These are phyloP conservation scores for Aleurites moluccanus DNA, from an alignment of 441 rosid species.

Conservation along the genomic window DNA sequence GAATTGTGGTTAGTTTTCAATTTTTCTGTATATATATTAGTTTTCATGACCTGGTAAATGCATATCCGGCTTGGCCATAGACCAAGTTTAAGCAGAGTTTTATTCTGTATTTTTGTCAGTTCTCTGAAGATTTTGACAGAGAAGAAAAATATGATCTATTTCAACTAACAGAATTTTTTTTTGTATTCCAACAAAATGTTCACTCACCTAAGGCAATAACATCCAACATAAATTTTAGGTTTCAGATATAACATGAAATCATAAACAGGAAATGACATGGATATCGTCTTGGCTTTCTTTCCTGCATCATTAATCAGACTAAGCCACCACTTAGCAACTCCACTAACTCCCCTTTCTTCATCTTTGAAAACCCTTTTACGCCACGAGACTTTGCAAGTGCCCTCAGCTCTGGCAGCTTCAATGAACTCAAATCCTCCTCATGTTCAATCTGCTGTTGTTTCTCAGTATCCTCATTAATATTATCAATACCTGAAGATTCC, in stretches of 20 bases:
- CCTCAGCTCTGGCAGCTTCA: conserved; percentile 65
- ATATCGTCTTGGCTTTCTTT: conserved; percentile 11
- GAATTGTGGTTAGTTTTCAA: too few relatives aligned
- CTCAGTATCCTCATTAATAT: conserved; percentile 33
- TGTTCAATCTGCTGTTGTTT: conserved; percentile 24
- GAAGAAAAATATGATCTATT: neutral
- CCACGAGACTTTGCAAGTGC: conserved; percentile 71
- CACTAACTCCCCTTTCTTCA: conserved; percentile 67
- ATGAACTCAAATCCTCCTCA: conserved; percentile 48
- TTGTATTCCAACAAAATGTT: neutral
- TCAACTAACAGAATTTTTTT: neutral
- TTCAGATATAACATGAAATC: neutral
- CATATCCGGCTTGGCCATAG: too few relatives aligned
- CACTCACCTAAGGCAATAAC: neutral
- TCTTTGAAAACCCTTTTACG: conserved; percentile 67
- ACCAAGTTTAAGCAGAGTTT: too few relatives aligned
- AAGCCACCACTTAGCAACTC: conserved; percentile 45
- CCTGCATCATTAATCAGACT: conserved; percentile 23
- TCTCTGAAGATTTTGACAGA: neutral
- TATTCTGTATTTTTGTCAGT: too few relatives aligned
- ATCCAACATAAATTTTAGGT: neutral
- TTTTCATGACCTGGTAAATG: too few relatives aligned
- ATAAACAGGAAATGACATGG: neutral
- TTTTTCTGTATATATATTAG: too few relatives aligned
- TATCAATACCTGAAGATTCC: conserved; percentile 38